Percentiles rank a stretch among this genome's conserved stretches.
Conservation (phyloP, 805 yeast species). For the Zygosaccharomyces bailii region DNA sequence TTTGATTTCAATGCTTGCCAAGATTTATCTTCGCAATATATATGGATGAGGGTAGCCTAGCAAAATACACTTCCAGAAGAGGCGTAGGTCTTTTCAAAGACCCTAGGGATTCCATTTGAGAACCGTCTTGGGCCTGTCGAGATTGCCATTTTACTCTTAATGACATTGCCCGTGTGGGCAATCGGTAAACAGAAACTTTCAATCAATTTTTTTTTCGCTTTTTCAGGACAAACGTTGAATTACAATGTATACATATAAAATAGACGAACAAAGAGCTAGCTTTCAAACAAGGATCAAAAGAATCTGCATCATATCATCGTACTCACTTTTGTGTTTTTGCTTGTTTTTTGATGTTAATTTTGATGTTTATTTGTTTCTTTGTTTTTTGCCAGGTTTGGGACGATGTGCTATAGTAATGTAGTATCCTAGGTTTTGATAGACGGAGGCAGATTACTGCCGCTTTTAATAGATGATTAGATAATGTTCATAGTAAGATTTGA, state of each 20-base stretch:
- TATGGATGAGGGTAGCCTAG: neutral
- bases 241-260: neutral
- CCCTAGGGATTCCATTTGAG: neutral
- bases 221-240: neutral
- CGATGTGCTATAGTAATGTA: neutral
- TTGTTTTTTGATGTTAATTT: neutral
- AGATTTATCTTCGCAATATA: neutral
- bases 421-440: neutral
- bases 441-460: neutral
- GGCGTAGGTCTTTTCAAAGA: conserved; percentile 1
- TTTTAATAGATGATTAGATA: neutral
- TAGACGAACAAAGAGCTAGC: neutral
- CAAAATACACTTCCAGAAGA: neutral
- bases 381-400: conserved; percentile 7
- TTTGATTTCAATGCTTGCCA: neutral
- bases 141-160: conserved; percentile 1
- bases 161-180: conserved; percentile 5
- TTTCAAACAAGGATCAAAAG: neutral
- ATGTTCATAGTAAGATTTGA: neutral
- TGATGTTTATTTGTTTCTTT: conserved; percentile 5
- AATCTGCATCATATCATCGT: neutral
- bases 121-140: neutral
- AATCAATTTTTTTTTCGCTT: neutral
- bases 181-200: conserved; percentile 3
- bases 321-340: neutral